Evolutionary conservation across 2,329 filamentous ascomycete species (phyloP).

Genomic region (Thelonectria rubi): DNA sequence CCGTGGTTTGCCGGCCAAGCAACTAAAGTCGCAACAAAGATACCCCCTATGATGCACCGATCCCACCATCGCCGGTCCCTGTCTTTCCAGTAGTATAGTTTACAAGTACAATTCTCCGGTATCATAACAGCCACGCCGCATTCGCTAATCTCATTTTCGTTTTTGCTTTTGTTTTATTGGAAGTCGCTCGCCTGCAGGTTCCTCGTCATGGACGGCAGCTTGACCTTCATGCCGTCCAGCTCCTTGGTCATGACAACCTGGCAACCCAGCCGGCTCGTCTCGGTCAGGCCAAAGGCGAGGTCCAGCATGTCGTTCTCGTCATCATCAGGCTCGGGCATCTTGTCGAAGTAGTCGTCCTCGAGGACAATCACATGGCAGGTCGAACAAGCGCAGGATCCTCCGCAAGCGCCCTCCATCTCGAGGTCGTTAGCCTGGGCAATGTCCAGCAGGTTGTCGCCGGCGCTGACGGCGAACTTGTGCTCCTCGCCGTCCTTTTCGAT

Average conservation of each 20-base stretch:
- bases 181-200: conserved; percentile 98
- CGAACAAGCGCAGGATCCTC: conserved; percentile 91
- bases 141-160: conserved; percentile 18
- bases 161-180: conserved; percentile 44
- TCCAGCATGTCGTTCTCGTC: conserved; percentile 93
- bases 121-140: conserved; percentile 31
- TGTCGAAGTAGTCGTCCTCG: conserved; percentile 77
- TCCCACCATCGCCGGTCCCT: conserved; percentile 35
- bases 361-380: conserved; percentile 91
- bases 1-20: conserved; percentile 37
- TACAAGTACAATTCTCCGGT: conserved; percentile 41
- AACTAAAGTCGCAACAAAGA: conserved; percentile 44
- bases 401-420: conserved; percentile 98
- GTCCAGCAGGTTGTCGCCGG: conserved; percentile 93
- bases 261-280: conserved; percentile 85
- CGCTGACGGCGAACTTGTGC: conserved; percentile 79
- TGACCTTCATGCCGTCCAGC: conserved; percentile 85
- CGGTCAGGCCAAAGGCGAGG: conserved; percentile 87
- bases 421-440: conserved; percentile 94
- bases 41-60: conserved; percentile 44
- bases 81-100: conserved; percentile 38
- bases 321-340: conserved; percentile 79
- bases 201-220: conserved; percentile 90
- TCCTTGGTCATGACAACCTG: conserved; percentile 93
- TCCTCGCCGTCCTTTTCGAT: conserved; percentile 87